Base-by-base conservation (phyloP, 2,329 filamentous ascomycete species). In the Hyphodiscus sp. region DNA sequence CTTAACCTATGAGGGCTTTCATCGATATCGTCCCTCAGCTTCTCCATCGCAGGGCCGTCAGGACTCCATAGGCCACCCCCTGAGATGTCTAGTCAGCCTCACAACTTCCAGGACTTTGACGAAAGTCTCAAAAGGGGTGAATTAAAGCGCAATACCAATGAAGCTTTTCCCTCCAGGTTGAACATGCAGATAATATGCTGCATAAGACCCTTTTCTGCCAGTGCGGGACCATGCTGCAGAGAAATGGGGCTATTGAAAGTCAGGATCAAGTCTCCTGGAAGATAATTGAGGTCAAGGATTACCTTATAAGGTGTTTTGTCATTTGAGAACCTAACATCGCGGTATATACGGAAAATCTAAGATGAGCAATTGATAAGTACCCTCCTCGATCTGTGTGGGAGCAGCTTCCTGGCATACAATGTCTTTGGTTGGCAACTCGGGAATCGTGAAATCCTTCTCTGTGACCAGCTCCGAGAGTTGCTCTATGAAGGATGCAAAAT, bases 241-340 rank as follows among this genome's bases (percentile, higher is more conserved):
- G 70, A 91, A 95, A 71, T 91, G 82, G 51, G 89, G 81, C 84
- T 62, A n/a, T 38, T 38, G 33, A 13, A 13, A 13, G 33, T 38
- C 33, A 38, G 16, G 11, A n/a, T 13, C 33, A 38, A 13, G 33
- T 38, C 33, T 38, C 9, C n/a, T 33, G 38, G 13, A 13, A 38
- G 16, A 38, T 38, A 38, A n/a, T 38, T 13, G 16, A 38, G 11
- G 11, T 13, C 2, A 38, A 13, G 10, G n/a, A n/a, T n/a, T 72
- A 87, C 87, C 78, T 95, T 95, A 75, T 95, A 96, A 0, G 91
- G 91, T 2, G 89, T 94, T 19, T 81, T 87, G 65, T 95, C 85
- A 63, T 38, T 38, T 4, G 33, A 38, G 33, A 38, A 38, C 33
- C 33, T 38, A 10, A 38, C 33, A 38, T 96, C 91, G 62, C 91